Conservation (phyloP, 2,329 filamentous ascomycete genomes). For the Pseudohalonectria lignicola region DNA sequence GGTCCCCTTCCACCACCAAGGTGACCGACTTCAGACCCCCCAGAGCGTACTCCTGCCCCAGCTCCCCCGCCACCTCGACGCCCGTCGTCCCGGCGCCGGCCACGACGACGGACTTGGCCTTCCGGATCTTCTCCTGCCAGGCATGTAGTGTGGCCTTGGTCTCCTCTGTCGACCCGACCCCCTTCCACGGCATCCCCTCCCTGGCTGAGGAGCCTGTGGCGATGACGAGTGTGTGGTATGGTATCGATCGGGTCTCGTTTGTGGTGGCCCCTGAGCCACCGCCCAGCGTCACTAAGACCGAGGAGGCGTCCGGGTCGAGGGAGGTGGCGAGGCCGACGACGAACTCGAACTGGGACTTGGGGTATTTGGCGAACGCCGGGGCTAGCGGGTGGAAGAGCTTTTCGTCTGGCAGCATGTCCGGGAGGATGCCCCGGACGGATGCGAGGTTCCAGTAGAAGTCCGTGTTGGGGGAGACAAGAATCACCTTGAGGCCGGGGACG, state of each 20-base stretch:
- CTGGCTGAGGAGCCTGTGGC: conserved; percentile 38
- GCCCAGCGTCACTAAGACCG: conserved; percentile 25
- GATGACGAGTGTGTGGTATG: conserved; percentile 42
- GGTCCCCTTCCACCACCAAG: conserved; percentile 24
- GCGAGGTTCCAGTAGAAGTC: conserved; percentile 14
- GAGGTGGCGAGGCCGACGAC: conserved; percentile 34
- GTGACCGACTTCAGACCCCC: conserved; percentile 33
- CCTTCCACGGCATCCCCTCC: conserved; percentile 38
- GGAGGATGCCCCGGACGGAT: conserved; percentile 14
- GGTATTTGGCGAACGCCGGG: conserved; percentile 36
- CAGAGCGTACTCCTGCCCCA: conserved; percentile 33
- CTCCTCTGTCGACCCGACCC: conserved; percentile 24
- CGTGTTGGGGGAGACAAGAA: conserved; percentile 15
- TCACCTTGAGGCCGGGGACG: conserved; percentile 18
- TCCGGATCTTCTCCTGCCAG: conserved; percentile 24
- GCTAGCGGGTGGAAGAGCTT: conserved; percentile 33
- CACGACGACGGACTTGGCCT: conserved; percentile 36
- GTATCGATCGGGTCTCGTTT: conserved; percentile 21
- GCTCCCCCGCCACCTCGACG: conserved; percentile 38
- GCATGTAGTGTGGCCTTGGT: conserved; percentile 26
- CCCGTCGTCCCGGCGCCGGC: conserved; percentile 40
- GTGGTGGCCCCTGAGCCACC: neutral
- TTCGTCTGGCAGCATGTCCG: conserved; percentile 9
- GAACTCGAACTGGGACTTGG: conserved; percentile 33
- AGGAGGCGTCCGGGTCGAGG: conserved; percentile 28